Conservation (phyloP, 1,284 basidiomycete species). For the Mycosarcoma maydis region DNA sequence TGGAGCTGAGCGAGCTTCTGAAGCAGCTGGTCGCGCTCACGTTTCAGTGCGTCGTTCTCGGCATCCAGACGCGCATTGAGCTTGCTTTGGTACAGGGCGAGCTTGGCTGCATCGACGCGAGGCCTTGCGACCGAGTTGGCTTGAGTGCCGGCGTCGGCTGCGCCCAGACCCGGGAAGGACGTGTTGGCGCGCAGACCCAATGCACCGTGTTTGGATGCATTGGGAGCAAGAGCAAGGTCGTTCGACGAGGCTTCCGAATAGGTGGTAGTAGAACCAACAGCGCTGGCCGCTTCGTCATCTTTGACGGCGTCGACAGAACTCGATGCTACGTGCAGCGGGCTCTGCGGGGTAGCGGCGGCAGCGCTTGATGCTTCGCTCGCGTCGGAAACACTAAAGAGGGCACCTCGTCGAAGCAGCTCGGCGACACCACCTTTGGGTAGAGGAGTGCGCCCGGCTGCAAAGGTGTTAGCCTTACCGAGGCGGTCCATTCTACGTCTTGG, state of each 20-base stretch:
- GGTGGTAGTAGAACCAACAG: conserved; percentile 24
- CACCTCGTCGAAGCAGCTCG: conserved; percentile 39
- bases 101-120: conserved; percentile 40
- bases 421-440: conserved; percentile 42
- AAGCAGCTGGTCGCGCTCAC: conserved; percentile 34
- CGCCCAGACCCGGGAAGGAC: conserved; percentile 45
- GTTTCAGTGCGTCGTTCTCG: conserved; percentile 48
- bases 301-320: conserved; percentile 8
- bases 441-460: conserved; percentile 45
- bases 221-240: conserved; percentile 36
- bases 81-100: conserved; percentile 48
- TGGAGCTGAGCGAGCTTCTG: conserved; percentile 26
- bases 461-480: conserved; percentile 44
- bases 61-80: conserved; percentile 46
- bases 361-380: conserved; percentile 25
- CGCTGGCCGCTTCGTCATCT: conserved; percentile 35
- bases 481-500: conserved; percentile 42
- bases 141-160: conserved; percentile 43
- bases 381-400: conserved; percentile 35
- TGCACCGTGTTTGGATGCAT: conserved; percentile 33
- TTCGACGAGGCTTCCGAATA: conserved; percentile 44
- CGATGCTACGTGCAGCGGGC: conserved; percentile 20
- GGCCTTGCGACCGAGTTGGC: conserved; percentile 41
- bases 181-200: conserved; percentile 46
- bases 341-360: conserved; percentile 19